phyloP scores from a whole-genome alignment of 2,329 filamentous ascomycete genomes.

The Didymella lethalis region DNA sequence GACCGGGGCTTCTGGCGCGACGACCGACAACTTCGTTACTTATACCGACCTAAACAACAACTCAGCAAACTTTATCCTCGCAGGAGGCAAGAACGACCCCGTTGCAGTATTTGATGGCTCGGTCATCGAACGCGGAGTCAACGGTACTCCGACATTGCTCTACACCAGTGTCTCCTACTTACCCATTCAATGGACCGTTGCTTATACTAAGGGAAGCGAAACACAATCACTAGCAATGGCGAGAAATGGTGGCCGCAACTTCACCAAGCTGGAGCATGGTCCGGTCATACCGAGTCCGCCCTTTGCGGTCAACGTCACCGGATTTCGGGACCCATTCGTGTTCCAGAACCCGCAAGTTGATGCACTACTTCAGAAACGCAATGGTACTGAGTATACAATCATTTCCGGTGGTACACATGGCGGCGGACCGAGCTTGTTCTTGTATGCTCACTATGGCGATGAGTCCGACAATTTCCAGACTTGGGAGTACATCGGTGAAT shows the following conservation, averaged over 20 bases:
- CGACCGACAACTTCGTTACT: conserved; percentile 55
- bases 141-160: conserved; percentile 55
- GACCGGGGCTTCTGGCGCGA: conserved; percentile 27
- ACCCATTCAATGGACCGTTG: conserved; percentile 58
- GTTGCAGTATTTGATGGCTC: conserved; percentile 58
- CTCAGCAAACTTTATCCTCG: conserved; percentile 39
- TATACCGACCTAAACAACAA: conserved; percentile 50
- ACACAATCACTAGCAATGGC: conserved; percentile 57
- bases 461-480: conserved; percentile 49
- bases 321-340: conserved; percentile 55
- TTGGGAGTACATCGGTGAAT: conserved; percentile 50
- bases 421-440: conserved; percentile 50
- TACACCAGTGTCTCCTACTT: conserved; percentile 57
- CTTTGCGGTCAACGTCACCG: conserved; percentile 54
- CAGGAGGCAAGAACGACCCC: conserved; percentile 55
- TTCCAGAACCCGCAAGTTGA: conserved; percentile 53
- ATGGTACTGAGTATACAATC: conserved; percentile 52
- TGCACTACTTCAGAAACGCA: conserved; percentile 41
- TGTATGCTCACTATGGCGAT: conserved; percentile 50
- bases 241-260: conserved; percentile 51
- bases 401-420: conserved; percentile 54
- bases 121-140: conserved; percentile 55
- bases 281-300: conserved; percentile 53
- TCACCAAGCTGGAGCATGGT: conserved; percentile 51
- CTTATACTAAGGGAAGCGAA: conserved; percentile 57